Evolutionary conservation across 371 early-diverging fungal genomes (phyloP).

Genomic region (Dinochytrium kinnereticum): DNA sequence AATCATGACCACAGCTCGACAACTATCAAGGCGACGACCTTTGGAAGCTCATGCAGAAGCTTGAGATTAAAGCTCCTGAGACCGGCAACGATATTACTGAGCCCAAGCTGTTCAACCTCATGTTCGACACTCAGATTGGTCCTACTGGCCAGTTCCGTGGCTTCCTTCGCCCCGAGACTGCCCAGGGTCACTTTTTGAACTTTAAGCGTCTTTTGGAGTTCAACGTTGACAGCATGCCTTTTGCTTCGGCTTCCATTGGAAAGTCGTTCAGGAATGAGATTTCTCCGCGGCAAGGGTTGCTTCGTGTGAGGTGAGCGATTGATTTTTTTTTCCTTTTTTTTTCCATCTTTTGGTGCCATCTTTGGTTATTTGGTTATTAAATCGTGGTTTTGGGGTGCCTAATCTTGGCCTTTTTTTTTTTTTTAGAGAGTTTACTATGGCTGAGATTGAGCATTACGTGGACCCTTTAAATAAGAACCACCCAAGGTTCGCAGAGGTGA

Average conservation of each 20-base stretch:
- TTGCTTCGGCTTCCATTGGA: conserved; percentile 99
- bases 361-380: too few species aligned
- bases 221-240: conserved; percentile 99
- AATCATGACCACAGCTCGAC: conserved; percentile 73
- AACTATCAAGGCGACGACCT: conserved; percentile 91
- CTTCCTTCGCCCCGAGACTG: conserved; percentile 99
- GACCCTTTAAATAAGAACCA: conserved; percentile 95
- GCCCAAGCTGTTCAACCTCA: conserved; percentile 97
- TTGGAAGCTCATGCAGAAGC: conserved; percentile 83
- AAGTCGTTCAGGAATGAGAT: conserved; percentile 99
- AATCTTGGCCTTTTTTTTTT: too few species aligned
- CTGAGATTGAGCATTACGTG: conserved; percentile 99
- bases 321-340: neutral
- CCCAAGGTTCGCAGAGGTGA: conserved; percentile 87
- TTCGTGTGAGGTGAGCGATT: conserved; percentile 87
- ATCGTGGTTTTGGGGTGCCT: too few species aligned
- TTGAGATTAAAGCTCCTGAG: conserved; percentile 91
- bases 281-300: conserved; percentile 95
- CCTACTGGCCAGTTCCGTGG: conserved; percentile 94
- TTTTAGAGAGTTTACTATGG: conserved; percentile 97
- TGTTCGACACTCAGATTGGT: conserved; percentile 99
- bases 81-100: conserved; percentile 90
- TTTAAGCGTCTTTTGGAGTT: conserved; percentile 97
- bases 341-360: too few species aligned
- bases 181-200: conserved; percentile 99